Evolutionary conservation across 2,329 filamentous ascomycete species (phyloP), one percentile per base, ranked within the genome.

Genomic region (Botryosphaeria dothidea): DNA sequence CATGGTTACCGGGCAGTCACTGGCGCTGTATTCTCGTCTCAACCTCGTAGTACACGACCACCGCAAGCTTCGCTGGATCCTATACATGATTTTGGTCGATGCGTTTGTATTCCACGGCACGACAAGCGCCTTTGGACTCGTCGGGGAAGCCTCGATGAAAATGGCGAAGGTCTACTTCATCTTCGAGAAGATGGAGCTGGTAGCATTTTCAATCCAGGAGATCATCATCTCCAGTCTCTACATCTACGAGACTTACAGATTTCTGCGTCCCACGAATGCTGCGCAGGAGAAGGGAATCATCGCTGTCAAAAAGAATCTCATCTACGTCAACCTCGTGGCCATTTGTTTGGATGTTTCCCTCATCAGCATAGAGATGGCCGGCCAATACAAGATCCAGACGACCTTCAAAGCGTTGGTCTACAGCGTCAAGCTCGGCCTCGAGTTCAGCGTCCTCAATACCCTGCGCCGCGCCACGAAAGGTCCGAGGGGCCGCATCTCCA

Each of bases 1-100:
- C 1, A 88, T 89, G 85, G 83, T 89, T 0, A 87, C 86, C 1
- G 87, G 87, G 0, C 85, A 88, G 71, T 83, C 83, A 0, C 69
- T 89, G 11, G 87, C 89, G 1, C 77, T 90, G 1, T 90, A 86
- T 77, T 89, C 86, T 0, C 81, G 87, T 5, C 79, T 90, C 0
- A 86, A 89, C 70, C 78, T 90, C 1, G 80, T 90, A 9, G 76
- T 86, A 2, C 81, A 81, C n/a, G 84, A 86, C 51, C 77, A 80
- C 7, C 74, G 74, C 1, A 72, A 83, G 3, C 77, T 89, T 0
- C 80, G 79, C 6, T 77, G 79, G 11, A 82, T 86, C 0, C 76
- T 88, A 0, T 79, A 72, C 61, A 87, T 89, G 82, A 89, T 90
- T 65, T 79, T 87, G 43, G 69, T 80, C 66, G 82, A 88, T 69